Percentiles rank a stretch among this genome's conserved stretches.
phyloP scores from a whole-genome alignment of 345 rosid genomes.

The Gossypioides kirkii region DNA sequence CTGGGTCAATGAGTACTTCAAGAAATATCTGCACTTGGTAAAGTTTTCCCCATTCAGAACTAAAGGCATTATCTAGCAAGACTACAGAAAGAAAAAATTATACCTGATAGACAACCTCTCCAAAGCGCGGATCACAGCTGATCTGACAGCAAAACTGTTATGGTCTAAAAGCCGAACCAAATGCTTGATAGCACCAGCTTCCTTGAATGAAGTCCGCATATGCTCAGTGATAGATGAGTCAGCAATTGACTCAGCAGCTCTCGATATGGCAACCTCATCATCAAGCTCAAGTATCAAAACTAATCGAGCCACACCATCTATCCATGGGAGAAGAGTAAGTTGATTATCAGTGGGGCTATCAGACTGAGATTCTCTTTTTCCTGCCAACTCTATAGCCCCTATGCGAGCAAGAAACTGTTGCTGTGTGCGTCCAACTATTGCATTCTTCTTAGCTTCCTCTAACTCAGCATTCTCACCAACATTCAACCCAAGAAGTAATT shows the following conservation, averaged over 20 bases:
- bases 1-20: neutral
- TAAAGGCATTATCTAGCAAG: neutral
- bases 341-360: conserved; percentile 25
- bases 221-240: conserved; percentile 71
- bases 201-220: conserved; percentile 73
- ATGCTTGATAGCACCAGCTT: conserved; percentile 77
- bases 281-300: conserved; percentile 81
- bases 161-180: conserved; percentile 64
- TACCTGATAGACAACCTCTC: conserved; percentile 80
- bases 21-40: neutral
- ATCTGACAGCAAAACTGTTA: conserved; percentile 43
- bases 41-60: neutral
- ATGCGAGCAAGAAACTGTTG: conserved; percentile 85
- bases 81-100: neutral
- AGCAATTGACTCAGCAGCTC: conserved; percentile 76
- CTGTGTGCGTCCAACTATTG: conserved; percentile 62
- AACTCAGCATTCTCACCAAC: conserved; percentile 39
- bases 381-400: conserved; percentile 71
- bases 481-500: conserved; percentile 64
- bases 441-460: conserved; percentile 68
- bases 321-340: conserved; percentile 63
- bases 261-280: conserved; percentile 56
- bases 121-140: conserved; percentile 52
- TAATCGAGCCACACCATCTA: conserved; percentile 84
- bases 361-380: conserved; percentile 38